Percentiles rank a stretch among this genome's conserved stretches.
phyloP scores from a whole-genome alignment of 495 filamentous ascomycete genomes.

The Penicillium taxi region DNA sequence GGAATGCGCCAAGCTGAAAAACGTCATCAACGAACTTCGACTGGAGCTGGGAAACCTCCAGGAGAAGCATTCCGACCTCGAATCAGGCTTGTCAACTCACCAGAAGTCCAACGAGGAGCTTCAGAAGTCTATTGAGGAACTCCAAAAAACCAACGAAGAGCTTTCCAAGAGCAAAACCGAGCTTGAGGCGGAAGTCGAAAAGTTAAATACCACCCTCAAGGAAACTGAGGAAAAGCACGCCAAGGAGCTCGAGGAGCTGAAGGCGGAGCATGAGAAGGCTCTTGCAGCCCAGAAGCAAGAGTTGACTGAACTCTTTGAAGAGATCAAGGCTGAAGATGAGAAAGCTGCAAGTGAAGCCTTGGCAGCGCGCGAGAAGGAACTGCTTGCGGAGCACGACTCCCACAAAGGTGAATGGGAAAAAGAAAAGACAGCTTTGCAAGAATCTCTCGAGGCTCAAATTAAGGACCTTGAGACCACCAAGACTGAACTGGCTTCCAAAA shows the following conservation, averaged over 20 bases:
- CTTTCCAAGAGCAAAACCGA: slow-evolving; percentile 25
- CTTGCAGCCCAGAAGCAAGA: slow-evolving; percentile 37
- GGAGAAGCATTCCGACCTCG: slow-evolving; percentile 46
- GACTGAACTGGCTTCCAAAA: slow-evolving; percentile 28
- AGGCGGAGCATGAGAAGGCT: slow-evolving; percentile 34
- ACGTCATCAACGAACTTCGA: slow-evolving; percentile 43
- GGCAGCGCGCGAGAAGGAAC: slow-evolving; percentile 33
- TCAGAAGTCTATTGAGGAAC: too few species aligned
- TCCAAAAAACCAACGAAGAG: slow-evolving; percentile 35
- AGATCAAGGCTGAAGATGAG: slow-evolving; percentile 44
- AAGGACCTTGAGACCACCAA: slow-evolving; percentile 28
- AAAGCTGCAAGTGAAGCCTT: slow-evolving; percentile 30
- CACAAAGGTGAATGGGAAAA: slow-evolving; percentile 37
- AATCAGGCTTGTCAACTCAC: slow-evolving; percentile 32
- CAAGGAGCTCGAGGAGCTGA: slow-evolving; percentile 29
- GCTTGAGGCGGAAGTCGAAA: slow-evolving; percentile 45
- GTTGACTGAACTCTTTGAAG: slow-evolving; percentile 40
- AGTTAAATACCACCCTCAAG: slow-evolving; percentile 41
- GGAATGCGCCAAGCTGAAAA: slow-evolving; percentile 39
- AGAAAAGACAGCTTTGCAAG: slow-evolving; percentile 37
- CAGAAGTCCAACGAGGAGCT: slow-evolving; percentile 39
- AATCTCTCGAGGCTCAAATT: slow-evolving; percentile 30
- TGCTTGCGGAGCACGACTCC: slow-evolving; percentile 30
- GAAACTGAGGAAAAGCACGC: slow-evolving; percentile 32
- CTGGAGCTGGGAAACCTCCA: slow-evolving; percentile 52